phyloP scores from a whole-genome alignment of 1,284 basidiomycete genomes.

The Cutaneotrichosporon cutaneum region DNA sequence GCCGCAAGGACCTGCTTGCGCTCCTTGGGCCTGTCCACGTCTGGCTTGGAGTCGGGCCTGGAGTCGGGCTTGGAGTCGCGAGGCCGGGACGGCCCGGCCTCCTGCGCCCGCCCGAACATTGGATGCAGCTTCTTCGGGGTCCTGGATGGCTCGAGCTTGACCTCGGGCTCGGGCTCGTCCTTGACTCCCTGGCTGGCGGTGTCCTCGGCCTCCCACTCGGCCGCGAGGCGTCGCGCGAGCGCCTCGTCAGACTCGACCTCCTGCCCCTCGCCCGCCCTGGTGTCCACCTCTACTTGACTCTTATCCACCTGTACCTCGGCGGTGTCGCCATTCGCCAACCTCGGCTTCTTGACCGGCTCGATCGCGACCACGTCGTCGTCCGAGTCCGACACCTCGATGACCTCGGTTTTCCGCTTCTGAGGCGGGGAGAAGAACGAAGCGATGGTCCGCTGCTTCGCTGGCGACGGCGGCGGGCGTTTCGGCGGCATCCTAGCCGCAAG shows the following conservation, averaged over 20 bases:
- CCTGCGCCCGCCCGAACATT: conserved; percentile 22
- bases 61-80: background rate
- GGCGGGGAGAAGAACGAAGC: conserved; percentile 46
- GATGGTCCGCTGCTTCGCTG: conserved; percentile 31
- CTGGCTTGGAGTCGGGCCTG: background rate
- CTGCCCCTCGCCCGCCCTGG: background rate
- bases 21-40: background rate
- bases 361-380: conserved; percentile 29
- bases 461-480: conserved; percentile 23
- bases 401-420: conserved; percentile 18
- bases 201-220: conserved; percentile 28
- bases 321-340: background rate
- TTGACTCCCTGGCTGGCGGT: conserved; percentile 4
- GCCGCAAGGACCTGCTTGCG: conserved; percentile 23
- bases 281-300: background rate
- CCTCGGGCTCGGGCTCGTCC: background rate
- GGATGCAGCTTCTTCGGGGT: conserved; percentile 19
- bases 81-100: background rate
- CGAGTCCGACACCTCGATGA: conserved; percentile 41
- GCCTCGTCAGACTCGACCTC: conserved; percentile 28
- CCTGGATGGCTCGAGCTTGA: background rate
- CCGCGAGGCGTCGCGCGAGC: conserved; percentile 33
- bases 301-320: background rate
- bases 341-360: background rate
- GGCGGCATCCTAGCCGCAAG: conserved; percentile 5